Evolutionary conservation across 1,284 basidiomycete species (phyloP), one percentile per base, ranked within the genome.

Genomic region (Rhizoctonia solani): DNA sequence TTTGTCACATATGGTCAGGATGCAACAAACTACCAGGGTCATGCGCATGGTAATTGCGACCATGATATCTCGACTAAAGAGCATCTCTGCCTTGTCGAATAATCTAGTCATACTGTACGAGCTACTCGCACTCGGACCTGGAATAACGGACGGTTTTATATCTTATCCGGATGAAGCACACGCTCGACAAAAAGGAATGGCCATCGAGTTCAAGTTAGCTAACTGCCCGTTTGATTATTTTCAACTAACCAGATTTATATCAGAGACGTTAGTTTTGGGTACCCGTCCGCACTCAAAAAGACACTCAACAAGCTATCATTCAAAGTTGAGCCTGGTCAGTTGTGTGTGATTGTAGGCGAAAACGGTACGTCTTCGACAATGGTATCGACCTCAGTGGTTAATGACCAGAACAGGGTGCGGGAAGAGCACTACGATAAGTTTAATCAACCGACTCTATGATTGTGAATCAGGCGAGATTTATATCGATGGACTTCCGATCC

Each of bases 221-320:
- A 25, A 4, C 1, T 47, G 1, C 30, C 21, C 3, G 13, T 34
- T 47, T 5, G 16, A 4, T 59, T 4, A 46, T 19, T 29, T 13
- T 8, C 37, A 39, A 39, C 8, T 8, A 2, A 41, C 23, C 13
- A 53, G 8, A 14, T 5, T 3, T 29, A 3, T 30, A 6, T 1
- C 14, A 68, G 66, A 29, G 41, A 58, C 23, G 68, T 71, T 46
- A 42, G 25, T 13, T 71, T 71, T 27, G 50, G 46, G 41, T 71
- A 71, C 27, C 66, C 68, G 4, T 34, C 34, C 4, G 37, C 56
- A 13, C 56, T 83, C 5, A 54, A 54, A 27, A 21, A 11, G 4
- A 42, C 54, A 29, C 34, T 71, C 21, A 41, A 55, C 11, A 44
- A 67, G 29, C 5, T 71, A n/a, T 68, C 68, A n/a, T 69, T 71